Conservation (phyloP, 805 yeast genomes). For the Candida krabiensis region DNA sequence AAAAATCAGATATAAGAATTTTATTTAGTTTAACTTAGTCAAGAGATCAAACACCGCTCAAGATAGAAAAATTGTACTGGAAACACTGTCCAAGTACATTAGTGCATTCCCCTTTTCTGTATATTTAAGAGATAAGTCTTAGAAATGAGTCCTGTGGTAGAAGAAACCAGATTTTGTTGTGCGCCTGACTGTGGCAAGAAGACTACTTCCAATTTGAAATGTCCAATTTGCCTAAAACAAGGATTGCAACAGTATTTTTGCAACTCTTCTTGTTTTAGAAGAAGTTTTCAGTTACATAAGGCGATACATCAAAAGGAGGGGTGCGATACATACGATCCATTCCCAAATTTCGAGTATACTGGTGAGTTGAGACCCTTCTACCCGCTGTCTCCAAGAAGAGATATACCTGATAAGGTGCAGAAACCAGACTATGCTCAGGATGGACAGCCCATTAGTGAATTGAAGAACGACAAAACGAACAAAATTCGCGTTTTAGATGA, state of each 20-base stretch:
- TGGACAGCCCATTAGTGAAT: slow-evolving; percentile 81
- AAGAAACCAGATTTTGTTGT: slow-evolving; percentile 46
- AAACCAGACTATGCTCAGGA: slow-evolving; percentile 80
- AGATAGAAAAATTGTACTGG: too few relatives aligned
- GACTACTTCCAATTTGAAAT: slow-evolving; percentile 73
- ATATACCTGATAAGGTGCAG: slow-evolving; percentile 67
- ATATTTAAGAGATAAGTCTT: too few relatives aligned
- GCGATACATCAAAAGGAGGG: slow-evolving; percentile 66
- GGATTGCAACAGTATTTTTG: slow-evolving; percentile 70
- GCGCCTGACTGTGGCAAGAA: slow-evolving; percentile 85
- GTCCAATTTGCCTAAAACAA: slow-evolving; percentile 87
- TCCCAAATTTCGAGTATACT: slow-evolving; percentile 71
- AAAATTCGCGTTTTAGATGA: slow-evolving; percentile 62
- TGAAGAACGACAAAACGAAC: slow-evolving; percentile 64
- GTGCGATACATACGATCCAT: slow-evolving; percentile 74
- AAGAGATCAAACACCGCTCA: too few relatives aligned
- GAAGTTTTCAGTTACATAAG: slow-evolving; percentile 73
- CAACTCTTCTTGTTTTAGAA: slow-evolving; percentile 77
- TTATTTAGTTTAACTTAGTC: too few relatives aligned
- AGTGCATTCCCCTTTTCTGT: too few relatives aligned
- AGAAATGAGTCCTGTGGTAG: slow-evolving; percentile 14
- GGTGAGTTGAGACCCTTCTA: slow-evolving; percentile 78
- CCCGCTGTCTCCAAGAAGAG: slow-evolving; percentile 74
- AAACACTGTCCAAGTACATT: too few relatives aligned
- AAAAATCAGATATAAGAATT: too few relatives aligned